Evolutionary conservation across 164 flowering plant species (phyloP).

Genomic region (Annona squamosa): DNA sequence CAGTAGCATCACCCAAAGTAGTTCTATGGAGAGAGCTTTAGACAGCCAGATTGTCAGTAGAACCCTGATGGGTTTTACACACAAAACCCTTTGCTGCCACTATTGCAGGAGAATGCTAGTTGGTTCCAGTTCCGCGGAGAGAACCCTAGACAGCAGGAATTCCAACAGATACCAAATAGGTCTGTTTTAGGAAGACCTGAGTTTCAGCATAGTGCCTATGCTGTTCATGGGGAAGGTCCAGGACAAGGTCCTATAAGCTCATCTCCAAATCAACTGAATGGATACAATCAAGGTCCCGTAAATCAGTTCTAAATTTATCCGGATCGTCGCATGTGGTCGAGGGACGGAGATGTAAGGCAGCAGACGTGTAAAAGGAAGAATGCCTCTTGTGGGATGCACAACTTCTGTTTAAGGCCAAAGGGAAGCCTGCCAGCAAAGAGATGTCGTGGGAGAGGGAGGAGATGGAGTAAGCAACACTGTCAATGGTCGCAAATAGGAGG

Average conservation of each 20-base stretch:
- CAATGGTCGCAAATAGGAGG: too few species aligned
- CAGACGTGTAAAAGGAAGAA: too few species aligned
- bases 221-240: slow-evolving; percentile 6
- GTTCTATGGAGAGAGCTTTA: not conserved
- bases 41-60: slow-evolving; percentile 7
- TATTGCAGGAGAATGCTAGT: not conserved
- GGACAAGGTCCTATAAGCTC: not conserved
- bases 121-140: not conserved
- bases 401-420: too few species aligned
- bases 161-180: slow-evolving; percentile 8
- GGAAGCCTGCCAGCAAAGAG: too few species aligned
- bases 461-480: too few species aligned
- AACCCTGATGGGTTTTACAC: slow-evolving; percentile 5
- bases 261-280: not conserved
- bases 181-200: not conserved
- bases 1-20: not conserved
- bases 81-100: not conserved
- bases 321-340: too few species aligned
- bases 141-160: not conserved
- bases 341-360: too few species aligned
- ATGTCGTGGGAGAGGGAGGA: too few species aligned
- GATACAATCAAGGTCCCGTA: not conserved
- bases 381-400: too few species aligned
- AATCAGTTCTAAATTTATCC: too few species aligned
- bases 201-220: slow-evolving; percentile 8